Base-by-base conservation (phyloP, 176 grass and related monocot genomes). In the Elaeis guineensis region DNA sequence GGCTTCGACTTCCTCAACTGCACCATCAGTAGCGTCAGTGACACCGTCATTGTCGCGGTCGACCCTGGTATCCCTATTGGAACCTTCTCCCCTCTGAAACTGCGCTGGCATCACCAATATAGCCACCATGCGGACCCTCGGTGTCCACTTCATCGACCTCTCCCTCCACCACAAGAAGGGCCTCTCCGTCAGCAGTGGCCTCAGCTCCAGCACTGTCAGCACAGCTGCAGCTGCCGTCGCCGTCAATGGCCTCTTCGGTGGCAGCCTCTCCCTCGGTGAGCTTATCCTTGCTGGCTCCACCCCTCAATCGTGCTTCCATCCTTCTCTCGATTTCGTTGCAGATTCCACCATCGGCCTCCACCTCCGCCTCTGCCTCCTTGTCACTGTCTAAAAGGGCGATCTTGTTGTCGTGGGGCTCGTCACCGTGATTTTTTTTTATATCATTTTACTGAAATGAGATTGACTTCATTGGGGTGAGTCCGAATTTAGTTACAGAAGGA, bases 271-370 rank as follows among this genome's bases (percentile, higher is more conserved):
- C 28, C 75, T 24, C 25, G 69, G 76, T 55, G 80, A 82, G 19
- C 80, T 94, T 54, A 78, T 94, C 54, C 83, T 74, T 58, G 80
- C 84, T 0, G 84, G 84, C n/a, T n/a, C n/a, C n/a, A n/a, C n/a
- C n/a, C n/a, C n/a, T n/a, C n/a, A n/a, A n/a, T n/a, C n/a, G n/a
- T n/a, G n/a, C n/a, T n/a, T n/a, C n/a, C n/a, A n/a, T n/a, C n/a
- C n/a, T n/a, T n/a, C n/a, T n/a, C n/a, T n/a, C n/a, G n/a, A n/a
- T n/a, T n/a, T n/a, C n/a, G n/a, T n/a, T n/a, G n/a, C n/a, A n/a
- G n/a, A n/a, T n/a, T n/a, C n/a, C n/a, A n/a, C n/a, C n/a, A n/a
- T n/a, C n/a, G n/a, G n/a, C n/a, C n/a, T n/a, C n/a, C n/a, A n/a
- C n/a, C n/a, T n/a, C n/a, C n/a, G n/a, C n/a, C n/a, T n/a, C n/a